phyloP scores from a whole-genome alignment of 2,329 filamentous ascomycete species.

The Tolypocladium guangdongense region DNA sequence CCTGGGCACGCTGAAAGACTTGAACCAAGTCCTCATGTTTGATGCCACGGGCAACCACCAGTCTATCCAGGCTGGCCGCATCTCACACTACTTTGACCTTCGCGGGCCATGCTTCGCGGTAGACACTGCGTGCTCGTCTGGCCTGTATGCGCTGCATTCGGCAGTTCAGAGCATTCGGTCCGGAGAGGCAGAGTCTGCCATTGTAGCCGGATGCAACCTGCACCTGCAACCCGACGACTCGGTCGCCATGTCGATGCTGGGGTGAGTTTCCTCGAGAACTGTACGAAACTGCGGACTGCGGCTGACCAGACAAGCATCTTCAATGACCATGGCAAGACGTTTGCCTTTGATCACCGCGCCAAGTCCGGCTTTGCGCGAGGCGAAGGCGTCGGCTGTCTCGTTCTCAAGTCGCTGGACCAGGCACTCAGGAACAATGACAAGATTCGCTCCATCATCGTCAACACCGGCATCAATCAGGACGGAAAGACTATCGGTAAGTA shows the following conservation, averaged over 20 bases:
- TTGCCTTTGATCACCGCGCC: slow-evolving; percentile 24
- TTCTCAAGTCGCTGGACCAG: slow-evolving; percentile 45
- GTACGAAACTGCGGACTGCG: neutral
- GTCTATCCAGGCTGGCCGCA: slow-evolving; percentile 41
- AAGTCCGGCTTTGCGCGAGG: slow-evolving; percentile 46
- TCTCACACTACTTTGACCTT: slow-evolving; percentile 45
- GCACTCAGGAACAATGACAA: slow-evolving; percentile 44
- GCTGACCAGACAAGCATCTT: slow-evolving; percentile 18
- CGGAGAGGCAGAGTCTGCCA: slow-evolving; percentile 33
- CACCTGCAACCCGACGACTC: slow-evolving; percentile 32
- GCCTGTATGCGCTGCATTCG: slow-evolving; percentile 36
- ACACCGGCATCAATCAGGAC: slow-evolving; percentile 43
- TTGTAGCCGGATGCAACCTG: slow-evolving; percentile 36
- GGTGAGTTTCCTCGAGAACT: slow-evolving; percentile 6
- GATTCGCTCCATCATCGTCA: slow-evolving; percentile 39
- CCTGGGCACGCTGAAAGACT: slow-evolving; percentile 29
- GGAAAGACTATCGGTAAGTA: slow-evolving; percentile 27
- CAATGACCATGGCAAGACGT: slow-evolving; percentile 39
- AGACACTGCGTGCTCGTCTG: slow-evolving; percentile 42
- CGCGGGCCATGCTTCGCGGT: slow-evolving; percentile 40
- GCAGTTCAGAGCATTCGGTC: slow-evolving; percentile 37
- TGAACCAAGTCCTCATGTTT: slow-evolving; percentile 38
- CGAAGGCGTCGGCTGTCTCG: slow-evolving; percentile 43
- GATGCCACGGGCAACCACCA: slow-evolving; percentile 38
- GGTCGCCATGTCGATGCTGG: slow-evolving; percentile 18